Percentiles rank a stretch among this genome's conserved stretches.
These are phyloP conservation scores for Astrocystis sublimbata DNA, from an alignment of 495 filamentous ascomycete species.

Conservation along the genomic window DNA sequence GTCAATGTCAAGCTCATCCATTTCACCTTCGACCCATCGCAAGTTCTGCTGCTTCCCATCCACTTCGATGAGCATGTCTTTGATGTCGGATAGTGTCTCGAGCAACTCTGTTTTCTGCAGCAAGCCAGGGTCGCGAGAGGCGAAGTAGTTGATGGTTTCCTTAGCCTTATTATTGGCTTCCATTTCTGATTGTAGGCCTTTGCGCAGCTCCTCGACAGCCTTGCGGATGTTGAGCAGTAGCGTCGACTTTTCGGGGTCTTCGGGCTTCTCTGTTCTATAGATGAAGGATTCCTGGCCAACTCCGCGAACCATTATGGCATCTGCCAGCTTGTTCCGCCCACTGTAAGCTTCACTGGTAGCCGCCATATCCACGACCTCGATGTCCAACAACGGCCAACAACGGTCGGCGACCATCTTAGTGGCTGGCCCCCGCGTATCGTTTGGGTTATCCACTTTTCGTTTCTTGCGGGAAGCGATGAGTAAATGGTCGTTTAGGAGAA, in stretches of 20 bases:
- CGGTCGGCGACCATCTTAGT: constrained; percentile 87
- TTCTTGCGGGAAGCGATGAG: constrained; percentile 89
- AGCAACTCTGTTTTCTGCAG: constrained; percentile 73
- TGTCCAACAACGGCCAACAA: constrained; percentile 92
- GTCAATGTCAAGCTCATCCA: constrained; percentile 94
- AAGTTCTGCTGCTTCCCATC: constrained; percentile 95
- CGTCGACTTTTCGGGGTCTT: constrained; percentile 71
- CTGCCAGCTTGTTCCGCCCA: constrained; percentile 67
- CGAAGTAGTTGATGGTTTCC: constrained; percentile 80
- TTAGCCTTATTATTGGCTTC: constrained; percentile 74
- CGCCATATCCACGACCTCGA: constrained; percentile 87
- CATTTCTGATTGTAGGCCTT: constrained; percentile 76
- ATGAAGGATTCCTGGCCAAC: constrained; percentile 91
- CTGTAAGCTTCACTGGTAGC: constrained; percentile 57
- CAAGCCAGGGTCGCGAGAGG: constrained; percentile 66
- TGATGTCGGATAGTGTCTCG: constrained; percentile 66
- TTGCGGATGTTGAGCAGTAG: constrained; percentile 88
- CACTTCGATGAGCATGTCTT: constrained; percentile 87
- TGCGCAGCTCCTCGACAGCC: constrained; percentile 84
- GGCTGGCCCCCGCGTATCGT: constrained; percentile 59
- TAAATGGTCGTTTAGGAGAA: constrained; percentile 93
- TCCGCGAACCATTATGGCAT: constrained; percentile 84
- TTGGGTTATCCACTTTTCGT: constrained; percentile 72
- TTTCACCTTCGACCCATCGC: constrained; percentile 90
- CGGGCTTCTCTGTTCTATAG: constrained; percentile 76